phyloP scores from a whole-genome alignment of 345 rosid species.

The Linum lewisii region DNA sequence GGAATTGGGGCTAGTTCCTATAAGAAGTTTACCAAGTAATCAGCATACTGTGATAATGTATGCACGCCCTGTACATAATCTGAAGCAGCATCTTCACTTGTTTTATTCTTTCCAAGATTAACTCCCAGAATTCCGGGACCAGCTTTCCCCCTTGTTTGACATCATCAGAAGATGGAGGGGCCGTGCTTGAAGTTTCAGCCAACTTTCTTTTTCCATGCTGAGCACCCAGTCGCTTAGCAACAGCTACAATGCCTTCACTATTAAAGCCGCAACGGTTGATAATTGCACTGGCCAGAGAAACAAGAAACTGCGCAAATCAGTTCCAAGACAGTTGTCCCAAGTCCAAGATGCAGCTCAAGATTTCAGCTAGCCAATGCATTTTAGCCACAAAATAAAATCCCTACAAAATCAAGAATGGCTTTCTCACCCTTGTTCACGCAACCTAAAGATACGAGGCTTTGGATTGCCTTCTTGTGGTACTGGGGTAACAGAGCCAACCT shows the following conservation, averaged over 20 bases:
- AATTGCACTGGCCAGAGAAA: conserved; percentile 58
- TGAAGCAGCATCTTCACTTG: conserved; percentile 85
- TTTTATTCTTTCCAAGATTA: conserved; percentile 95
- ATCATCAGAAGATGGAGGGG: conserved; percentile 44
- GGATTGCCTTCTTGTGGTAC: conserved; percentile 93
- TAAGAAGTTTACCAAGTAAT: conserved; percentile 62
- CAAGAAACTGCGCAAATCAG: conserved; percentile 6
- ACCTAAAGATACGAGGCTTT: conserved; percentile 86
- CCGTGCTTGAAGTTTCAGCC: conserved; percentile 65
- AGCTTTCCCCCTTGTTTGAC: conserved; percentile 87
- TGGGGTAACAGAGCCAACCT: conserved; percentile 97
- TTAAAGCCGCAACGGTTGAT: conserved; percentile 94
- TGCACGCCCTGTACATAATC: conserved; percentile 99
- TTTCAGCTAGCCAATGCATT: neutral
- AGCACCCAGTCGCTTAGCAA: conserved; percentile 92
- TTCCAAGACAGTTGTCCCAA: conserved; percentile 4
- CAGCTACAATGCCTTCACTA: conserved; percentile 92
- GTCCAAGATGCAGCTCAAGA: neutral
- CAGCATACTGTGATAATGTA: conserved; percentile 90
- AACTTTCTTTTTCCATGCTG: conserved; percentile 97
- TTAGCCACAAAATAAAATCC: neutral
- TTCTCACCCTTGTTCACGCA: conserved; percentile 69
- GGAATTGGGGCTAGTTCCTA: neutral
- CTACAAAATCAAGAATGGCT: neutral
- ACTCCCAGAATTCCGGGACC: conserved; percentile 99